Evolutionary conservation across 2,329 filamentous ascomycete genomes (phyloP).

Genomic region (Tothia fuscella): DNA sequence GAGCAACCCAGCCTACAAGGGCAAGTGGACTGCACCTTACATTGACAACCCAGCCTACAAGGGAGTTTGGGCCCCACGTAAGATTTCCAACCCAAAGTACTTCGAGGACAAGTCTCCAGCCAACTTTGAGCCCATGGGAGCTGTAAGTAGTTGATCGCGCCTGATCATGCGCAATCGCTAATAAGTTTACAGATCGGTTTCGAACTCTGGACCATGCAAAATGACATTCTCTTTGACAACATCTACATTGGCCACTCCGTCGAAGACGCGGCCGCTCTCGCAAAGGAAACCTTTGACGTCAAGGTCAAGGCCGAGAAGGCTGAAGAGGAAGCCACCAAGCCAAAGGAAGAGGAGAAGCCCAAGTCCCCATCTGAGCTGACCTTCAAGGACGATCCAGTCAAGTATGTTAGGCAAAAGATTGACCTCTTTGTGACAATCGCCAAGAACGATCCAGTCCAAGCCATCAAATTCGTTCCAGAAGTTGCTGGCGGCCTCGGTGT

Average conservation of each 20-base stretch:
- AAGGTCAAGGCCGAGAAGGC: slow-evolving; percentile 78
- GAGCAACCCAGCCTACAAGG: slow-evolving; percentile 96
- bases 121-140: slow-evolving; percentile 97
- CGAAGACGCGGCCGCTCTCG: slow-evolving; percentile 81
- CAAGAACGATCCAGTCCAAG: slow-evolving; percentile 70
- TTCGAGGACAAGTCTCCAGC: slow-evolving; percentile 94
- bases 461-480: slow-evolving; percentile 82
- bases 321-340: slow-evolving; percentile 66
- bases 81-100: slow-evolving; percentile 94
- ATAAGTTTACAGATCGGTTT: slow-evolving; percentile 63
- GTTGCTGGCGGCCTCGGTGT: slow-evolving; percentile 70
- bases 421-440: slow-evolving; percentile 81
- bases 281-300: slow-evolving; percentile 77
- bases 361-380: slow-evolving; percentile 61
- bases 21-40: slow-evolving; percentile 87
- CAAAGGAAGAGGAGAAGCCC: slow-evolving; percentile 54
- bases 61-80: slow-evolving; percentile 84
- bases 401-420: slow-evolving; percentile 83
- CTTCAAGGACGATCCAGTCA: slow-evolving; percentile 84
- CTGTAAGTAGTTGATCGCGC: slow-evolving; percentile 51
- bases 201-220: slow-evolving; percentile 99
- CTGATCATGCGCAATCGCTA: neutral
- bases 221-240: slow-evolving; percentile 97
- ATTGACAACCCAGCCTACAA: slow-evolving; percentile 99
- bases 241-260: slow-evolving; percentile 98